Conservation (phyloP, 2,329 filamentous ascomycete genomes). For the Penicillium sp. region DNA sequence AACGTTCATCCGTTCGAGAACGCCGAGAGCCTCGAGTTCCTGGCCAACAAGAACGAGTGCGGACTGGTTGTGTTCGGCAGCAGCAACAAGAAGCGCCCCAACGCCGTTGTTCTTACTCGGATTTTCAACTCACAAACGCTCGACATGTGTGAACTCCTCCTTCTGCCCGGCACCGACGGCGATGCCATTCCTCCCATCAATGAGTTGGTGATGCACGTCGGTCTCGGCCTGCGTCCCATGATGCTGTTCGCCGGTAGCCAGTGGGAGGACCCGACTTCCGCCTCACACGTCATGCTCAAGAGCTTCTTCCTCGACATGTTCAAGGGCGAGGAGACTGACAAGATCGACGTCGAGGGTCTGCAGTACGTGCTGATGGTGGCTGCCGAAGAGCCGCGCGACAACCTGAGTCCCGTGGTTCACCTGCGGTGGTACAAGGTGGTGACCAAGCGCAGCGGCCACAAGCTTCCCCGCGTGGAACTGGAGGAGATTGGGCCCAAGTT, state of each 20-base stretch:
- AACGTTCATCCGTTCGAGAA: constrained; percentile 90
- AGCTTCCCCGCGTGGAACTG: constrained; percentile 81
- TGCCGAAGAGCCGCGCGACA: constrained; percentile 58
- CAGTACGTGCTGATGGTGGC: constrained; percentile 83
- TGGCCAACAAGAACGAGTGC: constrained; percentile 93
- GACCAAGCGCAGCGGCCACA: constrained; percentile 81
- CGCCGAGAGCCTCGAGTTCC: constrained; percentile 81
- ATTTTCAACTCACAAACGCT: constrained; percentile 82
- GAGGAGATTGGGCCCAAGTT: constrained; percentile 94
- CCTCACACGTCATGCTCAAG: constrained; percentile 81
- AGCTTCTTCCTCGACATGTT: constrained; percentile 87
- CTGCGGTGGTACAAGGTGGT: constrained; percentile 79
- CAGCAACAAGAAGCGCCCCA: constrained; percentile 91
- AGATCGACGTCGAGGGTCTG: constrained; percentile 90
- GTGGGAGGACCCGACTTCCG: constrained; percentile 74
- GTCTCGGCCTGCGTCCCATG: constrained; percentile 81
- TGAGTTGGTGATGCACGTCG: constrained; percentile 59
- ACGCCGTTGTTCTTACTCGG: constrained; percentile 75
- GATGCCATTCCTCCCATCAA: constrained; percentile 34
- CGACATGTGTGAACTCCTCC: constrained; percentile 88
- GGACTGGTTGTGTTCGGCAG: constrained; percentile 77
- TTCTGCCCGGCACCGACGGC: constrained; percentile 63
- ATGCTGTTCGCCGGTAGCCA: constrained; percentile 83
- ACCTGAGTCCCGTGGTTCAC: constrained; percentile 46
- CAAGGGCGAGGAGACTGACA: constrained; percentile 70